Base-by-base conservation (phyloP, 2,329 filamentous ascomycete species). In the Blastomyces parvus region DNA sequence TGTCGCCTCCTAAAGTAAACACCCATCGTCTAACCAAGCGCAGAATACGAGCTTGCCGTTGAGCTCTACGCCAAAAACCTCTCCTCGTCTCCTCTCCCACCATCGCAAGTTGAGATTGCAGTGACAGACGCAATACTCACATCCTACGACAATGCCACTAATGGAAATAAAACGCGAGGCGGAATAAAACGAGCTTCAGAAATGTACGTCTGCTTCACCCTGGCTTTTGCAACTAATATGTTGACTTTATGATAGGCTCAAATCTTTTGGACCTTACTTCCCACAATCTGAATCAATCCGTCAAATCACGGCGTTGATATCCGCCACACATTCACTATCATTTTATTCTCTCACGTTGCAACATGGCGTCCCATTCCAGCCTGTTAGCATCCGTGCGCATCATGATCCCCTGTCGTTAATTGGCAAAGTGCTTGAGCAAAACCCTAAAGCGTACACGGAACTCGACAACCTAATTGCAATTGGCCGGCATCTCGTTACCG, bases 271-370 rank as follows among this genome's bases (percentile, higher is more conserved):
- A 50, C 69, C 74, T 25, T 72, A 75, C 61, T 80, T 80, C 64
- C 72, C 77, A 2, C 67, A 74, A 4, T 79, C 79, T 9, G 63
- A 66, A 19, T 66, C 70, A 14, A 71, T 81, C 58, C 72, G 73
- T 44, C 78, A 83, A 60, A 79, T 80, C 33, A 75, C 78, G 25
- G 80, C 84, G 36, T 76, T 88, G 36, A 79, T 87, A 48, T 76
- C 81, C 58, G 85, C 85, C 19, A 87, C 85, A 0, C 85, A 88
- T 69, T 78, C 84, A 22, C 74, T 88, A 65, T 88, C 85, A 0
- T 87, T 85, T 69, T 88, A 88, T 70, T 84, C 84, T 1, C 75
- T 88, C 8, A 86, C 81, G 0, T 75, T 88, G 4, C 83, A 87
- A 67, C 84, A 87, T 65, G 84, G 84, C 22, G 83, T 87, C 19